phyloP scores from a whole-genome alignment of 192 early-diverging fungal genomes.

The Borealophlyctis nickersoniae region DNA sequence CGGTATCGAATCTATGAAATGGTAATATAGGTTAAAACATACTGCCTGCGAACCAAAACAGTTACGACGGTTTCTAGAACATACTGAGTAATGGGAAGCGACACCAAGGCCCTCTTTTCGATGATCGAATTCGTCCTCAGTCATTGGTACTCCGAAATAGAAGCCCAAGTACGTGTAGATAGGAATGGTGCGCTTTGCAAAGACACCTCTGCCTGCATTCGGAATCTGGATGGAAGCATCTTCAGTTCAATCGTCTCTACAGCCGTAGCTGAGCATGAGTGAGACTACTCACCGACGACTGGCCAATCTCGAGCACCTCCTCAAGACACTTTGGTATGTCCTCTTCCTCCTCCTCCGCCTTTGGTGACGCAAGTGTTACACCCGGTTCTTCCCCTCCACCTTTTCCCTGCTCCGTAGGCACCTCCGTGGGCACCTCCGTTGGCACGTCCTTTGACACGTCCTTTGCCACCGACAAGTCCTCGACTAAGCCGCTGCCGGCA shows the following conservation, averaged over 20 bases:
- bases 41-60: too few species aligned
- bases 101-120: constrained; percentile 75
- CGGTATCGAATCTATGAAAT: constrained; percentile 57
- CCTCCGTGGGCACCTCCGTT: too few species aligned
- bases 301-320: constrained; percentile 39
- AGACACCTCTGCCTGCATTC: constrained; percentile 39
- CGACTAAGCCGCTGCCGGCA: too few species aligned
- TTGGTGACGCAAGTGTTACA: neutral
- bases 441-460: too few species aligned
- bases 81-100: constrained; percentile 83
- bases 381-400: neutral
- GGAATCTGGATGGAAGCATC: constrained; percentile 28
- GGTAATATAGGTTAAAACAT: neutral
- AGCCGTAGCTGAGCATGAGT: too few species aligned
- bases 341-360: neutral
- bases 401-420: too few species aligned
- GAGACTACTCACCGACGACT: constrained; percentile 29
- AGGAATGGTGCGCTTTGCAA: constrained; percentile 62
- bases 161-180: constrained; percentile 76
- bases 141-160: constrained; percentile 96
- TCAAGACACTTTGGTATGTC: constrained; percentile 33
- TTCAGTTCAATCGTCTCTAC: too few species aligned
- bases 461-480: too few species aligned
- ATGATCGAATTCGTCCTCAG: constrained; percentile 90
- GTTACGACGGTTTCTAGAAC: constrained; percentile 17